Percentiles rank a stretch among this genome's conserved stretches.
Evolutionary conservation across 2,329 filamentous ascomycete species (phyloP).

Genomic region (Scedosporium minutisporum): DNA sequence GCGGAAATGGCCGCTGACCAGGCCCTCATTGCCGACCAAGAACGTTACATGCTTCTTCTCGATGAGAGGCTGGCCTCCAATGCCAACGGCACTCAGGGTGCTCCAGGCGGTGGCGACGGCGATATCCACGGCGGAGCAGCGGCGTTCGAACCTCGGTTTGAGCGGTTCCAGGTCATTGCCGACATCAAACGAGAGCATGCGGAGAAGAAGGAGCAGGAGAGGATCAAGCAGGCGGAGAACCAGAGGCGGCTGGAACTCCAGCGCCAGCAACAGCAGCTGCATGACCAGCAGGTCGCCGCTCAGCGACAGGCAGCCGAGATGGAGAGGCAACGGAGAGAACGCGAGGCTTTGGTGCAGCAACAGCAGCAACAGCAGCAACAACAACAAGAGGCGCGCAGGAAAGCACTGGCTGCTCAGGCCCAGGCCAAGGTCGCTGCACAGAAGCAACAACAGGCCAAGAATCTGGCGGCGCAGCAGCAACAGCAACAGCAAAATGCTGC

Average conservation of each 20-base stretch:
- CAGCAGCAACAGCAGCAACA: slow-evolving; percentile 25
- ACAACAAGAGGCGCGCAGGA: slow-evolving; percentile 24
- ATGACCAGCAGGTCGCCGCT: slow-evolving; percentile 35
- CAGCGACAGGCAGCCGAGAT: slow-evolving; percentile 32
- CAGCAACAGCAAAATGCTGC: slow-evolving; percentile 17
- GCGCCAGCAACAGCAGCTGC: slow-evolving; percentile 29
- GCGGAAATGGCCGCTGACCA: slow-evolving; percentile 94
- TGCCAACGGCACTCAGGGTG: slow-evolving; percentile 45
- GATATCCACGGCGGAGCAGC: slow-evolving; percentile 63
- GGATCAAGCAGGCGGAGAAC: slow-evolving; percentile 54
- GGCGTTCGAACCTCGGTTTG: slow-evolving; percentile 79
- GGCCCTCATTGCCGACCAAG: slow-evolving; percentile 76
- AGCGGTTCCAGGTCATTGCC: slow-evolving; percentile 83
- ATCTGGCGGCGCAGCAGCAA: slow-evolving; percentile 20
- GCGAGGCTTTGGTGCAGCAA: slow-evolving; percentile 9
- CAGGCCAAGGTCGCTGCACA: slow-evolving; percentile 19
- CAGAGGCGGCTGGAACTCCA: slow-evolving; percentile 42
- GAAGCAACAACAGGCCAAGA: slow-evolving; percentile 16
- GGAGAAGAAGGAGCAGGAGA: slow-evolving; percentile 69
- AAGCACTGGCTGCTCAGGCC: slow-evolving; percentile 20
- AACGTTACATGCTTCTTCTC: slow-evolving; percentile 85
- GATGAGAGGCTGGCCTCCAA: slow-evolving; percentile 69
- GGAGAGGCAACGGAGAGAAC: slow-evolving; percentile 23
- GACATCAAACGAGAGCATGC: slow-evolving; percentile 71
- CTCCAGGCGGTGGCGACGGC: slow-evolving; percentile 51